phyloP scores from a whole-genome alignment of 495 filamentous ascomycete genomes.

The Aspergillus affinis region DNA sequence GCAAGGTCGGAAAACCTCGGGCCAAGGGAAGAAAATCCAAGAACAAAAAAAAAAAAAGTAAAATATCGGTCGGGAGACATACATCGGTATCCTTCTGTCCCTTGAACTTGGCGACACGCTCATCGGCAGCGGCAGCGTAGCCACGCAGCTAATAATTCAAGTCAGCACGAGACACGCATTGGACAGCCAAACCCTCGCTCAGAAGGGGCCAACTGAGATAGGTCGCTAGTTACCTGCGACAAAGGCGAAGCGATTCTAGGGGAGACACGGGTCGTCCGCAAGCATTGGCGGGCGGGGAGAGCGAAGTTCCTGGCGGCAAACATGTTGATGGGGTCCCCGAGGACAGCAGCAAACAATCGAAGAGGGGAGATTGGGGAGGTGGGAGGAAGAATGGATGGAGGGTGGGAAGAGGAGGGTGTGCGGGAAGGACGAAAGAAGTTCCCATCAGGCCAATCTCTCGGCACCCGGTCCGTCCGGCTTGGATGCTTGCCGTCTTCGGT shows the following conservation, averaged over 20 bases:
- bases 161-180: conserved; percentile 29
- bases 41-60: conserved; percentile 20
- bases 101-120: conserved; percentile 88
- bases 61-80: conserved; percentile 35
- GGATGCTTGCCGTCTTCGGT: conserved; percentile 17
- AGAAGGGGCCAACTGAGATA: conserved; percentile 7
- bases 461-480: conserved; percentile 43
- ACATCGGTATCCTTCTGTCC: conserved; percentile 87
- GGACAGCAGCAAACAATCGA: conserved; percentile 25
- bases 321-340: conserved; percentile 49
- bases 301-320: conserved; percentile 58
- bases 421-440: conserved; percentile 20
- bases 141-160: conserved; percentile 35
- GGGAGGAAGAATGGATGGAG: conserved; percentile 6
- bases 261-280: conserved; percentile 49
- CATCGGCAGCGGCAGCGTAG: conserved; percentile 56
- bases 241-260: conserved; percentile 48
- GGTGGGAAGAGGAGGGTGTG: conserved; percentile 23
- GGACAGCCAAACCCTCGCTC: background rate
- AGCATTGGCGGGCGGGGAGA: conserved; percentile 54
- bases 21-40: conserved; percentile 18
- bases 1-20: conserved; percentile 22
- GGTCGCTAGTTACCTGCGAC: conserved; percentile 47
- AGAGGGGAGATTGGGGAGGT: conserved; percentile 20
- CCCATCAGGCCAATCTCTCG: conserved; percentile 26